Conservation (phyloP, 2,329 filamentous ascomycete species). For the Monilinia vaccinii-corymbosi region DNA sequence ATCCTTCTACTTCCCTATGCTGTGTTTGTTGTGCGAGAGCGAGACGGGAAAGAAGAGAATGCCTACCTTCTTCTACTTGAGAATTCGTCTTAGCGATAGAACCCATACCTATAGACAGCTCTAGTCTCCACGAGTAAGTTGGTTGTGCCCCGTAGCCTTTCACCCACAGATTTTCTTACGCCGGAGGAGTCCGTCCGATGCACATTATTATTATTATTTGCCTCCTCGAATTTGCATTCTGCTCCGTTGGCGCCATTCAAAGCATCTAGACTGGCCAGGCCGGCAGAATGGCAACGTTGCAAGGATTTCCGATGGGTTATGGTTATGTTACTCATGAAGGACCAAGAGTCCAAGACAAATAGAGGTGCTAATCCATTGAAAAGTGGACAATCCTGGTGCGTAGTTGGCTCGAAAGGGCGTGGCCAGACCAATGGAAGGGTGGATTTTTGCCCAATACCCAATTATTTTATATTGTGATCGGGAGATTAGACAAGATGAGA, state of each 20-base stretch:
- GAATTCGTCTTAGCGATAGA: constrained; percentile 5
- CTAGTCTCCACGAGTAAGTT: constrained; percentile 1
- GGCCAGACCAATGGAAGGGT: neutral
- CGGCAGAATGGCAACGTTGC: neutral
- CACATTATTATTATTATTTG: no score
- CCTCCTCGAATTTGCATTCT: neutral
- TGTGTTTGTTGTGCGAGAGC: neutral
- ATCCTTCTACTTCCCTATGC: neutral
- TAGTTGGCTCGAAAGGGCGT: neutral
- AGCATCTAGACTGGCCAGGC: neutral
- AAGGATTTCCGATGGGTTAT: neutral
- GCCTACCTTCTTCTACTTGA: neutral
- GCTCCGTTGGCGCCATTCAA: neutral
- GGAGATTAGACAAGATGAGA: neutral
- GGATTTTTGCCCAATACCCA: neutral
- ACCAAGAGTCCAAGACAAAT: neutral
- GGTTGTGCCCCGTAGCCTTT: neutral
- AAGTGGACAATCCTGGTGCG: neutral
- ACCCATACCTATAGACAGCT: neutral
- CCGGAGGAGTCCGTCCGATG: neutral
- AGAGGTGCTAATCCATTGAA: neutral
- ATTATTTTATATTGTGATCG: neutral
- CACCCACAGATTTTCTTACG: neutral
- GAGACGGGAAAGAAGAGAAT: no score
- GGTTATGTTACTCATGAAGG: neutral